A percentile compares a stretch with the other conserved stretches of the same genome.
phyloP scores from a whole-genome alignment of 805 yeast species.

The Cyberlindnera japonica region DNA sequence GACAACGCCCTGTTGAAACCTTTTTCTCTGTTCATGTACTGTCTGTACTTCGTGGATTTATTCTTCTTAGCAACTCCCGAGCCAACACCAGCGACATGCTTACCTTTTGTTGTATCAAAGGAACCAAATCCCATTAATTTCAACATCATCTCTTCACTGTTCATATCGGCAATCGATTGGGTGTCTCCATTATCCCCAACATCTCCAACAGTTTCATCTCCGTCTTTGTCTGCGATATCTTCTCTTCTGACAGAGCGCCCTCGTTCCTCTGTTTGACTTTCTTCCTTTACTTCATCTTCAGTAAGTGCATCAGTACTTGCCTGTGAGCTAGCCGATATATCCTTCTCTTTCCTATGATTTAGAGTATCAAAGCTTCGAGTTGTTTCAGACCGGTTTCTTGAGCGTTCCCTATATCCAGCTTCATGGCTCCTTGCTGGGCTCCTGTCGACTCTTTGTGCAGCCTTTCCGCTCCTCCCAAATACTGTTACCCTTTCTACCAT shows the following conservation, averaged over 20 bases:
- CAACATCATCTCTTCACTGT: conserved; percentile 32
- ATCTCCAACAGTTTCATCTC: conserved; percentile 13
- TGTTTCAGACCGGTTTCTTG: conserved; percentile 6
- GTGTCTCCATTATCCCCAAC: conserved; percentile 16
- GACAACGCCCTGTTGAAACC: conserved; percentile 56
- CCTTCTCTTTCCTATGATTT: too few relatives aligned
- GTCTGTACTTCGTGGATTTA: conserved; percentile 47
- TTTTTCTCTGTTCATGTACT: conserved; percentile 54
- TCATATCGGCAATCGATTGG: conserved; percentile 21
- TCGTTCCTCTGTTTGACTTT: conserved; percentile 2
- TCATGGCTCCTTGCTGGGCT: conserved; percentile 9
- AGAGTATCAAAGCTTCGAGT: not conserved
- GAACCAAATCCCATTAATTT: conserved; percentile 56
- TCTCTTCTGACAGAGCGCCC: conserved; percentile 10
- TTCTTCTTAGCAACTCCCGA: conserved; percentile 38
- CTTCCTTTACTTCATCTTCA: conserved; percentile 4
- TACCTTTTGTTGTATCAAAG: conserved; percentile 53
- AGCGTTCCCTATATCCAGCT: conserved; percentile 15
- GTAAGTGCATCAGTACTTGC: not conserved
- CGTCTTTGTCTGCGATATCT: conserved; percentile 19
- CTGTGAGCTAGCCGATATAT: not conserved
- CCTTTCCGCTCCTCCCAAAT: not conserved
- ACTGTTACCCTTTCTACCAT: not conserved
- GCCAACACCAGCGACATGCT: conserved; percentile 48
- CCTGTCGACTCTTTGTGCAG: conserved; percentile 4